These are phyloP conservation scores for Leccinum brunneo-olivaceum DNA, from an alignment of 1,284 basidiomycete genomes.

Conservation along the genomic window DNA sequence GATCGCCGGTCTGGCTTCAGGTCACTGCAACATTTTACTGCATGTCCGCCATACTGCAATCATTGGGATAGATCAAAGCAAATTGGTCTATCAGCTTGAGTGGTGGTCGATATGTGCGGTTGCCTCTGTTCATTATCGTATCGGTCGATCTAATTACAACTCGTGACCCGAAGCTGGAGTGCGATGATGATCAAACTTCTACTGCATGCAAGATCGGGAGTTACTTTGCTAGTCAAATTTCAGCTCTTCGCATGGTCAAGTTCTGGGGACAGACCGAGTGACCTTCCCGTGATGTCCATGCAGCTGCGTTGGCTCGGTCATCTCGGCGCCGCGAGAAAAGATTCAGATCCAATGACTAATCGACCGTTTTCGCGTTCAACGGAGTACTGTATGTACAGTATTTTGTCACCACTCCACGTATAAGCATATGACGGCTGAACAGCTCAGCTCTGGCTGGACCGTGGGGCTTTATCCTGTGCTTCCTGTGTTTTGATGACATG, in stretches of 20 bases:
- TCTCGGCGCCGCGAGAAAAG: no score
- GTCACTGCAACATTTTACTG: no score
- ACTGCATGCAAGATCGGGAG: not conserved
- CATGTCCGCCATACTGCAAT: no score
- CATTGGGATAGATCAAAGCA: no score
- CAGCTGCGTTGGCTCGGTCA: not conserved
- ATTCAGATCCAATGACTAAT: not conserved
- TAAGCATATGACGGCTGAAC: no score
- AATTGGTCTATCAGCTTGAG: no score
- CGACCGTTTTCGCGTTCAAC: not conserved
- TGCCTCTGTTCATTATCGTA: no score
- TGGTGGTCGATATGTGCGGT: not conserved
- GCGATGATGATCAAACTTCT: not conserved
- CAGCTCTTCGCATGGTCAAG: not conserved
- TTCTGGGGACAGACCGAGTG: not conserved
- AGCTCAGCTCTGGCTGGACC: constrained; percentile 27
- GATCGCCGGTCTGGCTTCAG: no score
- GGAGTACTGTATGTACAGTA: constrained; percentile 10
- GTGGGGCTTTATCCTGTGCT: constrained; percentile 13
- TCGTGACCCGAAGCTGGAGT: not conserved
- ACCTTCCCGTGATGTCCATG: no score
- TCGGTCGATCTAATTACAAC: no score
- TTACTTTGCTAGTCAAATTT: not conserved
- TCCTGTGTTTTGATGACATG: constrained; percentile 18
- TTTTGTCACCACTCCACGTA: not conserved